Conservation (phyloP, 306 rosid genomes). For the Prunus mume region DNA sequence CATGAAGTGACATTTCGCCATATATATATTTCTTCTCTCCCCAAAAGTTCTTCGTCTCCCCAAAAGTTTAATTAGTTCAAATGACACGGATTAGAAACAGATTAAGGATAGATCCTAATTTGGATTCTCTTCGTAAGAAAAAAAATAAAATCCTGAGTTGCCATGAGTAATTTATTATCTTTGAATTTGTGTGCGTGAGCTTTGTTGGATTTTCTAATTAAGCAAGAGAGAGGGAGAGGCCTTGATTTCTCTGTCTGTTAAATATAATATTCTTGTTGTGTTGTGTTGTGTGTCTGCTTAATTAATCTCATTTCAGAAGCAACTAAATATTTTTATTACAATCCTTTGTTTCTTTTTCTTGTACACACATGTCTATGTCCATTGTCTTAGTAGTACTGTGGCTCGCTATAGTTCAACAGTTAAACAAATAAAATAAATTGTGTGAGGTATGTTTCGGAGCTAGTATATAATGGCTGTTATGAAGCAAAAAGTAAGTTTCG, state of each 20-base stretch:
- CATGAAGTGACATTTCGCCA: not conserved
- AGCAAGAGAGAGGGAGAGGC: not conserved
- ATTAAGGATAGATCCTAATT: not conserved
- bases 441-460: too few species aligned
- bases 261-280: not conserved
- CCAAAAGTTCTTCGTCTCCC: not conserved
- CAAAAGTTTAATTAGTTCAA: not conserved
- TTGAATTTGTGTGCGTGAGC: not conserved
- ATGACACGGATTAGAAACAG: not conserved
- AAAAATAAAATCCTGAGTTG: not conserved
- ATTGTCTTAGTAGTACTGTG: too few species aligned
- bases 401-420: too few species aligned
- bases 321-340: too few species aligned
- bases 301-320: too few species aligned
- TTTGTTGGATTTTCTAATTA: not conserved
- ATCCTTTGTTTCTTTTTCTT: too few species aligned
- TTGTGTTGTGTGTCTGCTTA: too few species aligned
- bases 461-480: too few species aligned
- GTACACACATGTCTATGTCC: too few species aligned
- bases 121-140: not conserved
- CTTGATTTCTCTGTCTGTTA: not conserved
- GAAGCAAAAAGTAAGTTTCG: too few species aligned
- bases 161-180: not conserved
- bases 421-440: too few species aligned
- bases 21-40: not conserved